Base-by-base conservation (phyloP, 129 eudicot genomes). In the Tanacetum coccineum region DNA sequence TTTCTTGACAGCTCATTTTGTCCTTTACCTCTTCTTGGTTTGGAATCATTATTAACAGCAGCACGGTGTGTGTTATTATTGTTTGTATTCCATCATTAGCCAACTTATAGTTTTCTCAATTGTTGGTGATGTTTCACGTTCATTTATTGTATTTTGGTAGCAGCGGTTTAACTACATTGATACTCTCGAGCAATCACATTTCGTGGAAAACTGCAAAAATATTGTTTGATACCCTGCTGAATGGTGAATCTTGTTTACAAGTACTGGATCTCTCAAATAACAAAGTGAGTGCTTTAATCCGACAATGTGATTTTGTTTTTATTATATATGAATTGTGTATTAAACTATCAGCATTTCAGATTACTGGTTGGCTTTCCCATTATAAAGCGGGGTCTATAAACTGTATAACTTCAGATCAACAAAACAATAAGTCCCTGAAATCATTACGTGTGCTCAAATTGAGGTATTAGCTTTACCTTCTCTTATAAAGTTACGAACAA, bases 191-290 rank as follows among this genome's bases (percentile, higher is more conserved):
- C 53, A 66, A 65, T 69, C 80, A 74, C 49, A 77, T 92, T 13
- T 76, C 68, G 50, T 67, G 74, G 68, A 78, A 76, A 62, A 81
- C 80, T 62, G 91, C 89, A 17, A 92, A 76, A 71, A 75, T 49
- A 73, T 65, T 82, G 67, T 78, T 92, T 62, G 83, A 71, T 73
- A 67, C 87, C 50, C 85, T 91, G 59, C 80, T 86, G 62, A 87
- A 85, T 59, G 71, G 89, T 15, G 77, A 89, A 71, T 85, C 89
- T 22, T 48, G 73, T 72, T 75, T 92, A 56, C 76, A 78, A 61
- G 53, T 60, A 50, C 80, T 88, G 60, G 95, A 92, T 81, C 80
- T 88, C 44, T 92, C 98, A 39, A 95, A 92, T 70, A 92, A 88
- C 81, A 78, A 69, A 68, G 98, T 92, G 72, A 71, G 96, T 78